Conservation (phyloP, 192 early-diverging fungal genomes). For the Coemansia guatemalensis region DNA sequence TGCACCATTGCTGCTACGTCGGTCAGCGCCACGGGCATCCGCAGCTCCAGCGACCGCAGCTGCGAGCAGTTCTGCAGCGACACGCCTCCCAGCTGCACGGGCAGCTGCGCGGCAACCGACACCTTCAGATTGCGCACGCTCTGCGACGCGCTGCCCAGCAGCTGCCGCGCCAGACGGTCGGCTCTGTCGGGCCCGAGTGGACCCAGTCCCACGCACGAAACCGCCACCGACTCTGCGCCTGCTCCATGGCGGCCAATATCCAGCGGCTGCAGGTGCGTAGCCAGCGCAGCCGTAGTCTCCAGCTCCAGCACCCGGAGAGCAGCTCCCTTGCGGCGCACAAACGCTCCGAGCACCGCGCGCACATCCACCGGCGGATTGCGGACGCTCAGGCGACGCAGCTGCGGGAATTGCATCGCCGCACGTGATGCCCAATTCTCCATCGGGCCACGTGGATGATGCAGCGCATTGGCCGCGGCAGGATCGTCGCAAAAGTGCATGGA, state of each 20-base stretch:
- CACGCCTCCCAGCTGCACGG: background rate
- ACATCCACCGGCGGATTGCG: constrained; percentile 9
- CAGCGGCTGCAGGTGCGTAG: background rate
- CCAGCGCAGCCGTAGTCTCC: background rate
- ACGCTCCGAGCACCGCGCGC: background rate
- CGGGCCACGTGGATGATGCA: background rate
- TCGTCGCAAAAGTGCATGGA: background rate
- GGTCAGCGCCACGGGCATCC: constrained; percentile 6
- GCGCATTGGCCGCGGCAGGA: too few relatives aligned
- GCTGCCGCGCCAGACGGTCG: background rate
- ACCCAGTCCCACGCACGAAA: background rate
- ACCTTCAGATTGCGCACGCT: background rate
- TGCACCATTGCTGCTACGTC: background rate
- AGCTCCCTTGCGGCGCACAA: background rate
- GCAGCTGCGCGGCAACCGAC: background rate
- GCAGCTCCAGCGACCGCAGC: constrained; percentile 14
- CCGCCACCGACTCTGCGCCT: background rate
- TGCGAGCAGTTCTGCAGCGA: background rate
- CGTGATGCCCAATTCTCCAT: background rate
- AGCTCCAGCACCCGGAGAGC: background rate
- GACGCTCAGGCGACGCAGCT: background rate
- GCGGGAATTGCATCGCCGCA: background rate
- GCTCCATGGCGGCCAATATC: background rate
- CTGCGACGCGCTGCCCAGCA: background rate
- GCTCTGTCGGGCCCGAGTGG: background rate